Percentiles rank a stretch among this genome's conserved stretches.
These are phyloP conservation scores for Globisporangium solare DNA, from an alignment of 352 stramenopile genomes.

Conservation along the genomic window DNA sequence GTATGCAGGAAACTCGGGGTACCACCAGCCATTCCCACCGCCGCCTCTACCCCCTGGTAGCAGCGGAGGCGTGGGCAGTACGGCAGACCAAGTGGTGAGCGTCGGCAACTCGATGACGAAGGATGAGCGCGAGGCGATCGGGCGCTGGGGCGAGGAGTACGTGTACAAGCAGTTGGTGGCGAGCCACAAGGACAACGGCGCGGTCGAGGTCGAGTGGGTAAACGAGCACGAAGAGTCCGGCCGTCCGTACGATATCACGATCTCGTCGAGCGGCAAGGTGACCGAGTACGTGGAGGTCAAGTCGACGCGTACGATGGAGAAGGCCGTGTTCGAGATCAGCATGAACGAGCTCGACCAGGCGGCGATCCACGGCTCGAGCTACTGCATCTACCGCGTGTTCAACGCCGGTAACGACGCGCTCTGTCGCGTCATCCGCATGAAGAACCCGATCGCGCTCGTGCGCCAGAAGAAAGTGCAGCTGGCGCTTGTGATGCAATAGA, in stretches of 20 bases:
- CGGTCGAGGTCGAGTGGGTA: slow-evolving; percentile 57
- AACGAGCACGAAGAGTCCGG: slow-evolving; percentile 80
- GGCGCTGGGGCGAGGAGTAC: slow-evolving; percentile 81
- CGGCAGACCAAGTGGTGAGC: slow-evolving; percentile 10
- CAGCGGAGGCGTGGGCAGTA: background rate
- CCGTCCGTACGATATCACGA: slow-evolving; percentile 73
- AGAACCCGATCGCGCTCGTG: slow-evolving; percentile 78
- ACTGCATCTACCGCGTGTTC: slow-evolving; percentile 85
- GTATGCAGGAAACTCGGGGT: background rate
- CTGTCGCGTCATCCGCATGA: slow-evolving; percentile 79
- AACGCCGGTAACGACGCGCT: slow-evolving; percentile 65
- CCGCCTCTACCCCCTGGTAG: background rate
- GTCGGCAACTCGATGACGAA: slow-evolving; percentile 64
- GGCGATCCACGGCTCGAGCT: slow-evolving; percentile 67
- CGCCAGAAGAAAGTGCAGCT: slow-evolving; percentile 80
- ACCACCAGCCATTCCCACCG: slow-evolving; percentile 7
- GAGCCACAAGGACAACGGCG: slow-evolving; percentile 27
- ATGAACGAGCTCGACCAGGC: slow-evolving; percentile 87
- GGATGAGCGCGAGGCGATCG: slow-evolving; percentile 69
- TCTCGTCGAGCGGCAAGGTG: slow-evolving; percentile 41
- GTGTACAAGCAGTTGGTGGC: slow-evolving; percentile 69
- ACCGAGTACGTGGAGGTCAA: slow-evolving; percentile 87
- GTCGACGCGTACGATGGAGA: slow-evolving; percentile 84
- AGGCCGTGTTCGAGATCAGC: slow-evolving; percentile 85
- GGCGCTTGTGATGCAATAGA: slow-evolving; percentile 73